Evolutionary conservation across 2,329 filamentous ascomycete species (phyloP), one percentile per base, ranked within the genome.

Genomic region (Sarocladium brachiariae): DNA sequence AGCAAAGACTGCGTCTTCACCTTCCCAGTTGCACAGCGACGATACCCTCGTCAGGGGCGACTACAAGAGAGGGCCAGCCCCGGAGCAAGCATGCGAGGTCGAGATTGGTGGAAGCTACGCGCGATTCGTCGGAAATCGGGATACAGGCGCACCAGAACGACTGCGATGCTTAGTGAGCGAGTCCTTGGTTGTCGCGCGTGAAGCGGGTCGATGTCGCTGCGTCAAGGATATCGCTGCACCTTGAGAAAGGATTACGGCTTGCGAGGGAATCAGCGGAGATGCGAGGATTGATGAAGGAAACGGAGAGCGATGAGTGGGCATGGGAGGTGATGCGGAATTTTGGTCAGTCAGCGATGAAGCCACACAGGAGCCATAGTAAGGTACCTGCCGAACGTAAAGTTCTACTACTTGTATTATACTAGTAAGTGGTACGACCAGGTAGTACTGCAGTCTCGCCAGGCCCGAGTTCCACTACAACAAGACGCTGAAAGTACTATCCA

Each of bases 31-130:
- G 4, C 3, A 43, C 21, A 25, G 39, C n/a, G 23, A 43, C 39
- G 23, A 43, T 25, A 23, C 39, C 39, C 39, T 43, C 39, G 39
- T 27, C 39, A 43, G 39, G n/a, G 39, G 39, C 21, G 21, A 43
- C 39, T 14, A 16, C 8, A 16, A n/a, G 23, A 6, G 39, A 25
- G 13, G 21, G 14, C 21, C 39, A 13, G 13, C 27, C 21, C 27
- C 39, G 11, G 16, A 21, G n/a, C 5, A 23, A 43, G 7, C 39
- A 43, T 43, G 39, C 39, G 39, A 14, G 9, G 21, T 19, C 23
- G n/a, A 18, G 27, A 14, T 9, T 25, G 4, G 39, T 7, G 4
- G 23, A n/a, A 18, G 16, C 37, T 11, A 19, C 37, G 23, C 23
- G 37, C 4, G 37, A 16, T 21, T 7, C 16, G 3, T 3, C 16